These are phyloP conservation scores for Fusarium verrucosum DNA, from an alignment of 2,329 filamentous ascomycete genomes.

Conservation along the genomic window DNA sequence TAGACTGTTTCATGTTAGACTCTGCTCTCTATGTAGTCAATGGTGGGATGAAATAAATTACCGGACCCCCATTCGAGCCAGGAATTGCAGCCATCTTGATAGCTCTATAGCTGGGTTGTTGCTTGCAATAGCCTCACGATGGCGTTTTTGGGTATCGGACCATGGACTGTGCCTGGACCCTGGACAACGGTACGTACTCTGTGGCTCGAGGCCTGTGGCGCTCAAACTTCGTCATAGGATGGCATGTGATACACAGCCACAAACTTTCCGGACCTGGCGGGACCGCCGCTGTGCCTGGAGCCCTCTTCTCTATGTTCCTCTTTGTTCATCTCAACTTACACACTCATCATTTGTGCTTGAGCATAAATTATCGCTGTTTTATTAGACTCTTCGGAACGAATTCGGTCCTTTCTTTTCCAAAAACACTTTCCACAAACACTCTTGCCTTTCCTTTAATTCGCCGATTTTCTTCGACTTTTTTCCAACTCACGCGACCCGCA, in stretches of 20 bases:
- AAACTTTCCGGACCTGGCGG: slow-evolving; percentile 25
- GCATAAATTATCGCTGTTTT: slow-evolving; percentile 13
- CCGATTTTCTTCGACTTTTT: not conserved
- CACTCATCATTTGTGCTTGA: slow-evolving; percentile 18
- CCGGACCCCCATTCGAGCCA: slow-evolving; percentile 44
- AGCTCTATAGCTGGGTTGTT: slow-evolving; percentile 30
- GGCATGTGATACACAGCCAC: slow-evolving; percentile 37
- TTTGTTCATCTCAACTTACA: slow-evolving; percentile 26
- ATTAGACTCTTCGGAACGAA: slow-evolving; percentile 3
- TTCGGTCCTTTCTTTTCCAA: slow-evolving; percentile 4
- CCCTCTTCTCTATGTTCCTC: slow-evolving; percentile 28
- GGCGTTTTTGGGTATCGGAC: slow-evolving; percentile 30
- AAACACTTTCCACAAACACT: not conserved
- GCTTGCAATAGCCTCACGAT: slow-evolving; percentile 33
- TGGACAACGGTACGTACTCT: slow-evolving; percentile 33
- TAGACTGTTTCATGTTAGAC: slow-evolving; percentile 45
- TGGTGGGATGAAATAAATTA: slow-evolving; percentile 40
- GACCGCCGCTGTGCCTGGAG: slow-evolving; percentile 19
- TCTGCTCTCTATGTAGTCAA: slow-evolving; percentile 5
- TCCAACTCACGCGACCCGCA: slow-evolving; percentile 39
- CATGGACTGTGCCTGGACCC: slow-evolving; percentile 32
- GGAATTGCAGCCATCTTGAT: slow-evolving; percentile 49
- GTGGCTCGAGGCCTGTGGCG: not conserved
- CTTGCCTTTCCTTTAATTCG: slow-evolving; percentile 10
- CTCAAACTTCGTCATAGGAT: slow-evolving; percentile 22